These are phyloP conservation scores for Purpureocillium lavendulum DNA, from an alignment of 2,329 filamentous ascomycete genomes.

Conservation along the genomic window DNA sequence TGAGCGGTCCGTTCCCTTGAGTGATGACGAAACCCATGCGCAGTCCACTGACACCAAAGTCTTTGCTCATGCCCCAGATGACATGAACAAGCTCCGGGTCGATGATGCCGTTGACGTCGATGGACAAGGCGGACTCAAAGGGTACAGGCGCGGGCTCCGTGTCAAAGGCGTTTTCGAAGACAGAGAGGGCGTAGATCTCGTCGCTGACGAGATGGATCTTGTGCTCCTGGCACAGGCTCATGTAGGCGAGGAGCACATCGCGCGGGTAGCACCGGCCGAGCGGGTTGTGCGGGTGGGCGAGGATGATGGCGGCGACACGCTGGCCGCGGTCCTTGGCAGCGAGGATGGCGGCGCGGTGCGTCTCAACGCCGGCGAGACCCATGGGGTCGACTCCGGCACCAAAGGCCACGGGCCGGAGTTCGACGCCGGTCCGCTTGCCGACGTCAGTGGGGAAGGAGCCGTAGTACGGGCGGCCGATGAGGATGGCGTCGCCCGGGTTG, in stretches of 20 bases:
- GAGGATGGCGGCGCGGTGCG: constrained; percentile 36
- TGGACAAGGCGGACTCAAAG: constrained; percentile 38
- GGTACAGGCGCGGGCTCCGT: constrained; percentile 12
- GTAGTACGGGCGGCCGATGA: constrained; percentile 37
- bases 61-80: constrained; percentile 37
- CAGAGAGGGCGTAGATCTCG: constrained; percentile 42
- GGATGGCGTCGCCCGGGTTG: constrained; percentile 29
- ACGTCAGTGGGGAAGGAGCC: constrained; percentile 39
- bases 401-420: constrained; percentile 35
- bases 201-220: constrained; percentile 43
- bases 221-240: constrained; percentile 38
- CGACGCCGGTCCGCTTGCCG: constrained; percentile 28
- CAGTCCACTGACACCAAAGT: constrained; percentile 50
- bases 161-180: constrained; percentile 32
- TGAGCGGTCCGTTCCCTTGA: constrained; percentile 31
- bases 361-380: constrained; percentile 25
- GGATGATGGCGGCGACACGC: constrained; percentile 36
- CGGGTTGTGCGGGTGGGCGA: constrained; percentile 44
- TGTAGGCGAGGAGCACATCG: constrained; percentile 27
- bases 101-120: constrained; percentile 34
- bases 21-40: constrained; percentile 42
- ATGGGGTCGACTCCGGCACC: constrained; percentile 31
- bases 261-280: constrained; percentile 39
- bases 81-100: constrained; percentile 42
- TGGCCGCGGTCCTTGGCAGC: constrained; percentile 27